These are phyloP conservation scores for Fusarium lateritium DNA, from an alignment of 2,329 filamentous ascomycete species.

Conservation along the genomic window DNA sequence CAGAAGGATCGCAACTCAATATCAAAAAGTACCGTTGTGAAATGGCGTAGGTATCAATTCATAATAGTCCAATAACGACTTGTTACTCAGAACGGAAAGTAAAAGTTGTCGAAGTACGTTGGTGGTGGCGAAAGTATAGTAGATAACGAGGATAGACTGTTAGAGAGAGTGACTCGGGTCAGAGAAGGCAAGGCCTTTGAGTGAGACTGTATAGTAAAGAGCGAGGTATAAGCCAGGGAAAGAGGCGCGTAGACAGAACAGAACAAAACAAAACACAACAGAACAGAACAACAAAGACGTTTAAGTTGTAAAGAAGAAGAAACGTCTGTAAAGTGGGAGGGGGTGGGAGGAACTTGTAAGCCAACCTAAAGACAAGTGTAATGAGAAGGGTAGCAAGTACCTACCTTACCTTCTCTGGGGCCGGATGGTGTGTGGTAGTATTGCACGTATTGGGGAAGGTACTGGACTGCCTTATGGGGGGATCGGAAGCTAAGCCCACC, in stretches of 20 bases:
- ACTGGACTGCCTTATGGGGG: constrained; percentile 25
- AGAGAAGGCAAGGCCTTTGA: constrained; percentile 28
- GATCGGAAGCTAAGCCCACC: constrained; percentile 28
- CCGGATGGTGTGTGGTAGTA: constrained; percentile 23
- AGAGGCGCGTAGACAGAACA: constrained; percentile 26
- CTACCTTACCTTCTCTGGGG: constrained; percentile 6
- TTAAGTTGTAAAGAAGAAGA: constrained; percentile 22
- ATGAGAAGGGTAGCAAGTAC: constrained; percentile 23
- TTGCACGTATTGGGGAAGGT: constrained; percentile 36
- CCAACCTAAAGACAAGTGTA: constrained; percentile 30
- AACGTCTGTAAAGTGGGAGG: constrained; percentile 28
- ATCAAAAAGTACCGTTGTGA: constrained; percentile 31
- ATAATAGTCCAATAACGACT: constrained; percentile 20
- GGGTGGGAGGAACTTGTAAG: constrained; percentile 43
- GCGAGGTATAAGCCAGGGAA: constrained; percentile 23
- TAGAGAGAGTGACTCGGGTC: constrained; percentile 29
- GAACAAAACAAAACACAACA: constrained; percentile 11
- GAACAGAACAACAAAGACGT: constrained; percentile 22
- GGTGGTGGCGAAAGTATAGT: constrained; percentile 20
- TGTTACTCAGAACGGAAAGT: constrained; percentile 41
- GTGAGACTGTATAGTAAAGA: constrained; percentile 24
- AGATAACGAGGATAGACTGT: constrained; percentile 4
- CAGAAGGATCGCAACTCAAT: constrained; percentile 35
- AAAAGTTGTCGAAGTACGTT: constrained; percentile 18
- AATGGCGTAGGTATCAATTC: constrained; percentile 31